phyloP scores from a whole-genome alignment of 2,329 filamentous ascomycete genomes.

The Fusarium verticillioides region DNA sequence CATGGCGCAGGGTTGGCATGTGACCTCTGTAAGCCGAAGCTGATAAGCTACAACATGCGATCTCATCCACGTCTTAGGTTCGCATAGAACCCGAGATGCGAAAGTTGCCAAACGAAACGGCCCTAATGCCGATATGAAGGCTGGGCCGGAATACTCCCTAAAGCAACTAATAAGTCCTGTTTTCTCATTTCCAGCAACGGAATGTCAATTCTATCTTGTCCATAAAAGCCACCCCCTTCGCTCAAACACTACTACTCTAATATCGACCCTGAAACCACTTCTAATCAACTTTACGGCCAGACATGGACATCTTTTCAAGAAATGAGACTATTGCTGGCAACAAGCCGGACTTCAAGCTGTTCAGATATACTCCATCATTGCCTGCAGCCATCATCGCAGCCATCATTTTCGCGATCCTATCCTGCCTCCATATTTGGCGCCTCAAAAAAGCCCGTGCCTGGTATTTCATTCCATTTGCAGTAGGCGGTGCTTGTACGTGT shows the following conservation, averaged over 20 bases:
- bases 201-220: neutral
- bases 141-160: neutral
- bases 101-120: neutral
- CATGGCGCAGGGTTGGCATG: too few relatives aligned
- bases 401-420: neutral
- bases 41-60: neutral
- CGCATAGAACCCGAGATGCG: neutral
- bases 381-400: neutral
- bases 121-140: neutral
- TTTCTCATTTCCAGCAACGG: neutral
- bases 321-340: rapidly evolving
- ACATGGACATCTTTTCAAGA: neutral
- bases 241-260: too few relatives aligned
- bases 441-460: neutral
- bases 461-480: neutral
- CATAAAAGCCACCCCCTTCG: neutral
- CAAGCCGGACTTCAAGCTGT: neutral
- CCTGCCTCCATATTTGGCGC: neutral
- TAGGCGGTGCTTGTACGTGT: neutral
- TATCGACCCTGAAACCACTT: rapidly evolving
- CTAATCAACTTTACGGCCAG: rapidly evolving
- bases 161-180: neutral
- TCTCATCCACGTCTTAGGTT: rapidly evolving
- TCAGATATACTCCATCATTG: rapidly evolving
- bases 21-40: neutral